These are phyloP conservation scores for Neurospora pannonica DNA, from an alignment of 495 filamentous ascomycete genomes.

Conservation along the genomic window DNA sequence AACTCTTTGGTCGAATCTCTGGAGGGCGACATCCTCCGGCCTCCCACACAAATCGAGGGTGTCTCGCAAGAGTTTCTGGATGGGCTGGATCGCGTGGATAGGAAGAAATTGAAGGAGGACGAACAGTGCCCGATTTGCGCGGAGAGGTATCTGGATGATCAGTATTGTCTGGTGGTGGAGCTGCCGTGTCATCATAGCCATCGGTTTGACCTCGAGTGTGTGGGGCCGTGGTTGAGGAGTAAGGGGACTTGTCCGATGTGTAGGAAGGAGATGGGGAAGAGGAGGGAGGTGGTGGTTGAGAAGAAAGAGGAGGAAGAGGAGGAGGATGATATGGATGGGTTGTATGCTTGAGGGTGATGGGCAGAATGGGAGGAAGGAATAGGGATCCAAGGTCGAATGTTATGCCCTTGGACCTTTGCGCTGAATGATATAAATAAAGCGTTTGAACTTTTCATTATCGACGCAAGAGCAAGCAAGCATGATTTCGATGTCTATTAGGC, in stretches of 20 bases:
- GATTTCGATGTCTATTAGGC: neutral
- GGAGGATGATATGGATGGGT: slow-evolving; percentile 61
- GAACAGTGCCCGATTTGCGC: slow-evolving; percentile 82
- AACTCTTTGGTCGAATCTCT: slow-evolving; percentile 52
- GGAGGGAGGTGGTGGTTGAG: slow-evolving; percentile 47
- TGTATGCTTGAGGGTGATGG: slow-evolving; percentile 51
- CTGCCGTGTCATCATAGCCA: slow-evolving; percentile 78
- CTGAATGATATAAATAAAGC: too few relatives aligned
- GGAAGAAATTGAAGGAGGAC: slow-evolving; percentile 51
- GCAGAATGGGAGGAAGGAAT: neutral
- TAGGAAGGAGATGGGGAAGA: slow-evolving; percentile 66
- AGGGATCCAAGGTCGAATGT: too few relatives aligned
- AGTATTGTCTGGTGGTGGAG: slow-evolving; percentile 73
- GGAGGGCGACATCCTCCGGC: slow-evolving; percentile 51
- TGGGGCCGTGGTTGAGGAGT: slow-evolving; percentile 82
- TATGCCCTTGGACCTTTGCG: too few relatives aligned
- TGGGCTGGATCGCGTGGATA: slow-evolving; percentile 68
- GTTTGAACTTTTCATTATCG: too few relatives aligned
- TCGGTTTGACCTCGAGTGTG: slow-evolving; percentile 86
- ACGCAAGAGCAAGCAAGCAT: neutral
- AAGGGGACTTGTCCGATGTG: slow-evolving; percentile 88
- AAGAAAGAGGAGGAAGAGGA: slow-evolving; percentile 42
- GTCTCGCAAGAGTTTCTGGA: slow-evolving; percentile 76
- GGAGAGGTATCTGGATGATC: slow-evolving; percentile 71
- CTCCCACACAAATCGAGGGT: slow-evolving; percentile 60